Evolutionary conservation across 2,329 filamentous ascomycete species (phyloP).

Genomic region (Phaeoacremonium minimum): DNA sequence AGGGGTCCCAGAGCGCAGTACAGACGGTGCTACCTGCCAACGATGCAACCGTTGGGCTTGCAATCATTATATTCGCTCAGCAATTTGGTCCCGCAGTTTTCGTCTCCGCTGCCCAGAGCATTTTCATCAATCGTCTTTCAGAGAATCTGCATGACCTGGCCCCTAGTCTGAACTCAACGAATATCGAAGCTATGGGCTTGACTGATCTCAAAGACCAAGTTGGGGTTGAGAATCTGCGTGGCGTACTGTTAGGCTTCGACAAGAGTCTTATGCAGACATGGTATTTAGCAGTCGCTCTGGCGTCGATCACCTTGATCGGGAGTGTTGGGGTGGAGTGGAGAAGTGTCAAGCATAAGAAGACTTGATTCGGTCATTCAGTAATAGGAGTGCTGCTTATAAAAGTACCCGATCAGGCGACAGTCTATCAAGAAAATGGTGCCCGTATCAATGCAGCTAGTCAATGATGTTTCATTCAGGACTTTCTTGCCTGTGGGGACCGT

Average conservation of each 20-base stretch:
- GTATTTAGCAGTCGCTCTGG: conserved; percentile 7
- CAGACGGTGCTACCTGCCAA: conserved; percentile 6
- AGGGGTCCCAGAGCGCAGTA: conserved; percentile 6
- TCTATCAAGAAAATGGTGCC: no score
- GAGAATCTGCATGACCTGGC: conserved; percentile 6
- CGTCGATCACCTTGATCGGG: conserved; percentile 5
- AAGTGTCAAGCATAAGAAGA: conserved; percentile 8
- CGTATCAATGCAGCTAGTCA: no score
- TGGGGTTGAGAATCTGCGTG: conserved; percentile 2
- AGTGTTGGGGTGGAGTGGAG: conserved; percentile 9
- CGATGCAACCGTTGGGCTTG: not conserved
- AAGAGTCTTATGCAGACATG: conserved; percentile 10
- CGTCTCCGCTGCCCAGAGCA: conserved; percentile 30
- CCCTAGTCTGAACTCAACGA: conserved; percentile 1
- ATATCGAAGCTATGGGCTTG: conserved; percentile 4
- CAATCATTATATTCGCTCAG: conserved; percentile 21
- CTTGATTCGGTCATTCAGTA: no score
- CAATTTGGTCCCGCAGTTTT: conserved; percentile 35
- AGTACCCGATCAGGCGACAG: no score
- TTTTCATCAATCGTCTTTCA: conserved; percentile 26
- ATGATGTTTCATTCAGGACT: no score
- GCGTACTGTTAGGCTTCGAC: conserved; percentile 4
- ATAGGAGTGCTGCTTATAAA: no score
- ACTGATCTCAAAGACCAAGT: conserved; percentile 5
- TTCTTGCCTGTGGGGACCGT: no score